Base-by-base conservation (phyloP, 495 filamentous ascomycete species). In the Sordaria brevicollis region DNA sequence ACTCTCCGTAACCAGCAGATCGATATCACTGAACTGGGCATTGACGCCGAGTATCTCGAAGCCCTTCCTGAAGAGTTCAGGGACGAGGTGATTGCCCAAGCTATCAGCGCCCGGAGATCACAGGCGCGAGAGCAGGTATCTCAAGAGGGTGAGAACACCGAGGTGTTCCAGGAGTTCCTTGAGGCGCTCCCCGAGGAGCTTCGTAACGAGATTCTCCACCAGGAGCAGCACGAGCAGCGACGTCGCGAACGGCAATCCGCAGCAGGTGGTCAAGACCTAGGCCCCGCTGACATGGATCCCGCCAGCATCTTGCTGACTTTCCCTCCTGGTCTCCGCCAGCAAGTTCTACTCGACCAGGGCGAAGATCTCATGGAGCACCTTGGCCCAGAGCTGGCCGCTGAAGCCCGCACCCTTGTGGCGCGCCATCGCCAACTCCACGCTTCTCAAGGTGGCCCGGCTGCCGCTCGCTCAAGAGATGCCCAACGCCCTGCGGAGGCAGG, bases 91-190 rank as follows among this genome's bases (percentile, higher is more conserved):
- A 90, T 99, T 41, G 92, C 93, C 80, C 87, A 92, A 62, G 92
- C 96, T 68, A 83, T 96, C 71, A 90, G 90, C 57, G 88, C 94
- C 67, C 88, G 94, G 67, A 90, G 95, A 73, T 89, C 90, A 7
- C 87, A 93, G 78, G 91, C 92, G 71, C 87, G 88, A 17, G 90
- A 92, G 69, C 84, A 85, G 35, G 85, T 84, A n/a, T 79, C 76
- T n/a, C 75, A 68, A 13, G 87, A 90, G 49, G 94, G 93, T 36
- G 91, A 96, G 76, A 89, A 92, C 75, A 91, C 93, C 3, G 93
- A 96, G 75, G 94, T 97, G 71, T 93, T 92, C 79, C 90, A 90
- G 72, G 95, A 99, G 74, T 99, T 99, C 79, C 83, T 99, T 31
- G 91, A 97, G 71, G 95, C 96, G 10, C 83, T 99, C 62, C 95